Evolutionary conservation across 306 rosid genomes (phyloP).

Genomic region (Sicyos edulis): DNA sequence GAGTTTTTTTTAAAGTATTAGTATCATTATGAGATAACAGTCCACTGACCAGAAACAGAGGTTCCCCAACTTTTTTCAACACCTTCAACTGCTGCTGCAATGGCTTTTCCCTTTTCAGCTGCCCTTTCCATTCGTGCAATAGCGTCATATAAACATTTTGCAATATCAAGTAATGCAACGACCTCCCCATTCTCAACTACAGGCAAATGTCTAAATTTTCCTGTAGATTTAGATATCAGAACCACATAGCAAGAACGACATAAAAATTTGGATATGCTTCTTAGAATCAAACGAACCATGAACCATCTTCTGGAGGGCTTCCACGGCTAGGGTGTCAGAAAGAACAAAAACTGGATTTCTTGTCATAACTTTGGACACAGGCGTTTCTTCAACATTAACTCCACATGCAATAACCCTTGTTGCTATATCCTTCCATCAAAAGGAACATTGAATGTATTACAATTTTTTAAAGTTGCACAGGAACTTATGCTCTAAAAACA

Average conservation of each 20-base stretch:
- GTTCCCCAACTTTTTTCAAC: constrained; percentile 89
- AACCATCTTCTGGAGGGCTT: constrained; percentile 99
- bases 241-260: constrained; percentile 18
- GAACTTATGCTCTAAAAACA: neutral
- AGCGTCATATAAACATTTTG: constrained; percentile 93
- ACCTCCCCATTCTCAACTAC: constrained; percentile 99
- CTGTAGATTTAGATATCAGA: constrained; percentile 39
- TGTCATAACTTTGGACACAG: constrained; percentile 89
- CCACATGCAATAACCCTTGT: constrained; percentile 79
- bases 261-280: constrained; percentile 21
- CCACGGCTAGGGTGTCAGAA: constrained; percentile 90
- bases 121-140: constrained; percentile 97
- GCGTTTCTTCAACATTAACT: constrained; percentile 68
- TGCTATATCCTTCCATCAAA: constrained; percentile 66
- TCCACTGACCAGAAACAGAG: constrained; percentile 62
- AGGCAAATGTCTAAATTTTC: constrained; percentile 92
- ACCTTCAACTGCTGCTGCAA: constrained; percentile 98
- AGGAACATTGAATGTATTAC: neutral
- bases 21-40: neutral
- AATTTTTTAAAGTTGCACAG: neutral
- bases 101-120: constrained; percentile 96
- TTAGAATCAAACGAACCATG: constrained; percentile 53
- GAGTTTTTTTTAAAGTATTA: constrained; percentile 1
- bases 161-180: constrained; percentile 91
- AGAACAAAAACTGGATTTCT: constrained; percentile 87